These are phyloP conservation scores for Verticillium tricorpus DNA, from an alignment of 2,329 filamentous ascomycete genomes.

Conservation along the genomic window DNA sequence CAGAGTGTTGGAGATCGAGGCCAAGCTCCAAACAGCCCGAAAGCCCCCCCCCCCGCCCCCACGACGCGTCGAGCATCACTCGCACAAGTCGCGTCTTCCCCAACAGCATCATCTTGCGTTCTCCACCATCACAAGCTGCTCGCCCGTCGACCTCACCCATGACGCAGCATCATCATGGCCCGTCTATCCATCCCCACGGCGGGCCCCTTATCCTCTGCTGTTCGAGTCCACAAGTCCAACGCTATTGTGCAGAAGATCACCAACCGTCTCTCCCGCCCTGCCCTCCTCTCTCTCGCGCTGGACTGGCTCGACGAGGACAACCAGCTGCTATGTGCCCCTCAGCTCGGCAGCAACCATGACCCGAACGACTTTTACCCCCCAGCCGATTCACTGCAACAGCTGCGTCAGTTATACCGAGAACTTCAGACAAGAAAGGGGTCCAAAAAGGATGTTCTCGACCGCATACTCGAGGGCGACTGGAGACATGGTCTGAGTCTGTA, in stretches of 20 bases:
- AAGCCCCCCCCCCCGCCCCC: background rate
- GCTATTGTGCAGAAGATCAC: slow-evolving; percentile 62
- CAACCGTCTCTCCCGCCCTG: slow-evolving; percentile 64
- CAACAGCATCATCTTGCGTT: background rate
- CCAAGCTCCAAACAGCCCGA: background rate
- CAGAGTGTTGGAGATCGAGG: background rate
- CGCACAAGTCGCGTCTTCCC: background rate
- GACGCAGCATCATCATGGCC: slow-evolving; percentile 32
- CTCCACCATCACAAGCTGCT: background rate
- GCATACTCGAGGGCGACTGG: slow-evolving; percentile 66
- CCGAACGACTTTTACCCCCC: slow-evolving; percentile 65
- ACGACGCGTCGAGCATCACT: background rate
- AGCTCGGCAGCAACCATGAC: slow-evolving; percentile 49
- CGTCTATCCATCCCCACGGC: slow-evolving; percentile 65
- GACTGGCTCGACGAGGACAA: slow-evolving; percentile 73
- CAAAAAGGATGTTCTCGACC: slow-evolving; percentile 58
- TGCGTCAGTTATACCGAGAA: slow-evolving; percentile 60
- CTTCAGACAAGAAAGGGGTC: slow-evolving; percentile 57
- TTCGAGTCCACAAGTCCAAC: slow-evolving; percentile 64
- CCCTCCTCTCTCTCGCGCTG: slow-evolving; percentile 67
- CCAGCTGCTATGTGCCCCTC: slow-evolving; percentile 51
- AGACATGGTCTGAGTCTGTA: slow-evolving; percentile 59
- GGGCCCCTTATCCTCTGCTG: slow-evolving; percentile 64
- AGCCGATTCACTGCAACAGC: slow-evolving; percentile 57
- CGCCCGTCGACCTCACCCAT: background rate